Base-by-base conservation (phyloP, 306 rosid genomes). In the Corylus avellana region DNA sequence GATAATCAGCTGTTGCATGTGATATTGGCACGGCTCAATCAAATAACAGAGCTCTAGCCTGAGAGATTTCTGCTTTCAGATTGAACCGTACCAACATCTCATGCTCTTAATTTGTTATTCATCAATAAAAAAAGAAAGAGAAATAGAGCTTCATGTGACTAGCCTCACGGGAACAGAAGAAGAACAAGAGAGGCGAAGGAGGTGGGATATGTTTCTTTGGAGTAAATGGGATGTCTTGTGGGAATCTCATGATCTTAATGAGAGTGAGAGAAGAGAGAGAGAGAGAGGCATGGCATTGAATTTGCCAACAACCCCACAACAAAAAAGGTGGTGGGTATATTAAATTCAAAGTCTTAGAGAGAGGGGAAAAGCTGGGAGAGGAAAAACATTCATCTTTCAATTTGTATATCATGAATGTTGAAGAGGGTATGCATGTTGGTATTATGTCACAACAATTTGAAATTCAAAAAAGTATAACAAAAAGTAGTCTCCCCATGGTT, bases 11-110 rank as follows among this genome's bases (percentile, higher is more conserved):
- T 74, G 32, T 74, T 42, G 73, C 51, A 84, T 79, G 91, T 88
- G 94, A 90, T 90, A 90, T 90, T 90, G 94, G 94, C 94, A 86
- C 94, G 94, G 91, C 94, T 90, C 94, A 90, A 90, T 88, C 90
- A 90, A 90, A 90, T 78, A 76, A 84, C 85, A 79, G 85, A 84
- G 79, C 89, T 84, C 78, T 73, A 80, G 54, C 35, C 67, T 49
- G 46, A 78, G 46, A 78, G 86, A 87, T 81, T 75, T 58, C 78
- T 56, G 83, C 50, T 84, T 82, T 90, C 90, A 81, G 88, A 90
- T 87, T 90, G 91, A 90, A 90, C 91, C 91, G 87, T 71, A 82
- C 93, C 91, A 90, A 90, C 75, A 90, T 90, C 93, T 47, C 93
- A 91, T 49, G 77, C 20, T 53, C 49, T 70, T 32, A 32, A 32